Base-by-base conservation (phyloP, 768 basidiomycete species). In the Auriculariales sp. region DNA sequence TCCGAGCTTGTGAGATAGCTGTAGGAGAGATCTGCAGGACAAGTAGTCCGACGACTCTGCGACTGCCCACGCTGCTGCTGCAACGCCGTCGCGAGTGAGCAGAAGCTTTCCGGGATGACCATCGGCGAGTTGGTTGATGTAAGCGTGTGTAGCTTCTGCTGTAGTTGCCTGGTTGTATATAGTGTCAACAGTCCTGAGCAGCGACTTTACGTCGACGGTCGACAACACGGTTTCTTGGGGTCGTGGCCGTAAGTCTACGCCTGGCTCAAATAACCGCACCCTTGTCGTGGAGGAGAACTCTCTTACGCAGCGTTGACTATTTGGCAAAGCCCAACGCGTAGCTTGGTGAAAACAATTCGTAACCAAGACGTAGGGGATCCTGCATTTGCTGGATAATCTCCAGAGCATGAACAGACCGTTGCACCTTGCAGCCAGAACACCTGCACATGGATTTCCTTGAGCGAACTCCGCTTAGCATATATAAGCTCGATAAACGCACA, bases 401-500 rank as follows among this genome's bases (percentile, higher is more conserved):
- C 73, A 77, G 66, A 78, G 80, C 81, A 84, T 84, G 76, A 76
- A 78, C 78, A 77, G 73, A 44, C 39, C 15, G 31, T n/a, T n/a
- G n/a, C n/a, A n/a, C n/a, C n/a, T n/a, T n/a, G n/a, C n/a, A n/a
- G n/a, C n/a, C n/a, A n/a, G n/a, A n/a, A n/a, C n/a, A n/a, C n/a
- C n/a, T n/a, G n/a, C n/a, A n/a, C n/a, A n/a, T n/a, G n/a, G n/a
- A n/a, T n/a, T n/a, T n/a, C n/a, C n/a, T n/a, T n/a, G n/a, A n/a
- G n/a, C n/a, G n/a, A n/a, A n/a, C n/a, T n/a, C n/a, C n/a, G n/a
- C n/a, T n/a, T n/a, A n/a, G n/a, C n/a, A n/a, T n/a, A n/a, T n/a
- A n/a, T n/a, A n/a, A n/a, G n/a, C n/a, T n/a, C n/a, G n/a, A n/a
- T n/a, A n/a, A n/a, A n/a, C n/a, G n/a, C n/a, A n/a, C n/a, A n/a